phyloP scores from a whole-genome alignment of 1,284 basidiomycete genomes.

The Ganoderma sinense region DNA sequence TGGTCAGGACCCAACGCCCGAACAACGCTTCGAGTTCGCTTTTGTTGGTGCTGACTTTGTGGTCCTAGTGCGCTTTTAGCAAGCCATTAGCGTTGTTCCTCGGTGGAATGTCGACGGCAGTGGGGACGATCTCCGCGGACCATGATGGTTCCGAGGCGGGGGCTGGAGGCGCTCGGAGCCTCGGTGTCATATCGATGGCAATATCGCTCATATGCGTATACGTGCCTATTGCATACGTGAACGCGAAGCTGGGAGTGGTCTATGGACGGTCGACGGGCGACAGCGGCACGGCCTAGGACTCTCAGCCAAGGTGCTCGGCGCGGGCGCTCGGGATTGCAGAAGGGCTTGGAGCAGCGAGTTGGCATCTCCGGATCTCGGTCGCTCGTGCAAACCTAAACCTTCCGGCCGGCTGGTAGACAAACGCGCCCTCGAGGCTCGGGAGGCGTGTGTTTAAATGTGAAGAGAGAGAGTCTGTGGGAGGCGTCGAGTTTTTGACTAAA shows the following conservation, averaged over 20 bases:
- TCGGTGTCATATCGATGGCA: not conserved
- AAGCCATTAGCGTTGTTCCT: not conserved
- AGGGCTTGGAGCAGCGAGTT: not conserved
- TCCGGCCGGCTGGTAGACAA: not conserved
- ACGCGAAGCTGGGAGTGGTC: not conserved
- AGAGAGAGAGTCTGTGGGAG: not conserved
- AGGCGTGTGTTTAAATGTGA: not conserved
- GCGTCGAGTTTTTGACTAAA: not conserved
- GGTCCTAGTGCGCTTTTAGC: not conserved
- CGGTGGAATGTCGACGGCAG: not conserved
- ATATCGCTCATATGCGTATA: not conserved
- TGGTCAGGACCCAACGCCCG: not conserved
- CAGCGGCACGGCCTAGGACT: not conserved
- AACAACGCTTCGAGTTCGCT: too few relatives aligned
- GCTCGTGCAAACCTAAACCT: not conserved
- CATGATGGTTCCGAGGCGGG: not conserved
- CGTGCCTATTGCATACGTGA: too few relatives aligned
- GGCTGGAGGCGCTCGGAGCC: not conserved
- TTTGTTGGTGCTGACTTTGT: not conserved
- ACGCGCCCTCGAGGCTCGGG: not conserved
- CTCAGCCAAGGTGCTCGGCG: too few relatives aligned
- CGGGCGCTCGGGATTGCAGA: not conserved
- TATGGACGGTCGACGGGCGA: not conserved
- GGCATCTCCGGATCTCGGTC: not conserved
- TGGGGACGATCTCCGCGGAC: slow-evolving; percentile 2